Base-by-base conservation (phyloP, 129 eudicot species). In the Solidago caesia region DNA sequence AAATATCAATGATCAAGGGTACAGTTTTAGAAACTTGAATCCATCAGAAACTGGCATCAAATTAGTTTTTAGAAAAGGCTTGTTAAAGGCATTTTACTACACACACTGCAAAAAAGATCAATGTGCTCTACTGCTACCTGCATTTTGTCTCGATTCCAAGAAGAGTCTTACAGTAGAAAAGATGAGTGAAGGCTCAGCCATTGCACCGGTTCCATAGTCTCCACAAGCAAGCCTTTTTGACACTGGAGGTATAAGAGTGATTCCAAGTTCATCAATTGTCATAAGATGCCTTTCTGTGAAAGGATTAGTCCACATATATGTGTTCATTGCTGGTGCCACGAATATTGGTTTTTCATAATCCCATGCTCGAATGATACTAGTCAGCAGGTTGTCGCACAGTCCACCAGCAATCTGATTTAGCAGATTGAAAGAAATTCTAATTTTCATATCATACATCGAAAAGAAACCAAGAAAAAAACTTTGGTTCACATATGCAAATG, bases 281-380 rank as follows among this genome's bases (percentile, higher is more conserved):
- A 89, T 81, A n/a, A 93, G 98, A 80, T 93, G 98, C 27, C 89
- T 80, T 76, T 93, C 96, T 0, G 96, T 93, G 72, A 93, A 88
- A 6, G 96, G 91, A 57, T 93, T 93, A 41, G 84, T 85, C 98
- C 98, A 93, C 98, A 93, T 93, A 51, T 81, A 80, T 9, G 92
- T 93, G 84, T 93, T 93, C 98, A 93, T 90, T 6, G 98, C 96
- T 7, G 98, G 97, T 14, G 98, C 98, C 14, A 90, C 89, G 75
- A 86, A 93, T 39, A 93, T 70, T 8, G 96, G 97, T 70, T 93
- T 93, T 57, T 60, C 85, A 67, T 90, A 90, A 84, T 90, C 97
- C 98, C 98, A 93, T 1, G 98, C 97, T 71, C 98, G 89, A 62
- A 88, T 88, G 56, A 93, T 75, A 75, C 97, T 84, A 4, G 98